Conservation (phyloP, 768 basidiomycete genomes). For the Suillus subluteus region DNA sequence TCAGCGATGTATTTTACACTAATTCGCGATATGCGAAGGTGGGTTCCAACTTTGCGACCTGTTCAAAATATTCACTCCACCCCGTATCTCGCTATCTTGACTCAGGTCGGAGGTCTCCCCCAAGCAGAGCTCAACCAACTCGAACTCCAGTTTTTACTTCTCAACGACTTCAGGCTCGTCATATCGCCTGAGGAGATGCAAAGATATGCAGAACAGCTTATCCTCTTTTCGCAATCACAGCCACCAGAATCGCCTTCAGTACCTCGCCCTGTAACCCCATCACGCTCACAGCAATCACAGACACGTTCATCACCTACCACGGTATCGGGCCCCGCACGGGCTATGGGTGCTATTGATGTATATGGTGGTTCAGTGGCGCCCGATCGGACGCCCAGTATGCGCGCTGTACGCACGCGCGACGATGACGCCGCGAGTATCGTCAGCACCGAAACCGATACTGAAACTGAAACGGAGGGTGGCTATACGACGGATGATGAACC, state of each 20-base stretch:
- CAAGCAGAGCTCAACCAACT: constrained; percentile 92
- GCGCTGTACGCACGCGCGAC: constrained; percentile 27
- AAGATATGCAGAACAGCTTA: constrained; percentile 88
- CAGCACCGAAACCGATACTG: constrained; percentile 43
- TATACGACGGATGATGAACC: constrained; percentile 79
- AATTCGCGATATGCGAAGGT: constrained; percentile 99
- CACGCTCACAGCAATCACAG: constrained; percentile 20
- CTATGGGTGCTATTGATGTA: constrained; percentile 60
- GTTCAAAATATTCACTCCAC: constrained; percentile 9
- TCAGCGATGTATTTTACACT: constrained; percentile 98
- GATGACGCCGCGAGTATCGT: constrained; percentile 38
- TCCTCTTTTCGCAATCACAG: constrained; percentile 61
- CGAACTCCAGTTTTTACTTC: constrained; percentile 94
- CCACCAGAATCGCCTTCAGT: constrained; percentile 27
- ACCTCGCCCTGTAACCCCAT: constrained; percentile 23
- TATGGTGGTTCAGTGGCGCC: constrained; percentile 47
- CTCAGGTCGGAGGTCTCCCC: constrained; percentile 92
- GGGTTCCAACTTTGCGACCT: constrained; percentile 26
- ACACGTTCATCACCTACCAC: constrained; percentile 22
- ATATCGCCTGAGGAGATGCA: constrained; percentile 93
- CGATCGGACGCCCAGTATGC: constrained; percentile 32
- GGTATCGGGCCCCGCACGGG: constrained; percentile 43
- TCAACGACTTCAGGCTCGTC: constrained; percentile 93
- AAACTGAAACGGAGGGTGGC: constrained; percentile 56
- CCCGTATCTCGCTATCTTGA: constrained; percentile 9